phyloP scores from a whole-genome alignment of 257 asterid species.

The Petunia secreta region DNA sequence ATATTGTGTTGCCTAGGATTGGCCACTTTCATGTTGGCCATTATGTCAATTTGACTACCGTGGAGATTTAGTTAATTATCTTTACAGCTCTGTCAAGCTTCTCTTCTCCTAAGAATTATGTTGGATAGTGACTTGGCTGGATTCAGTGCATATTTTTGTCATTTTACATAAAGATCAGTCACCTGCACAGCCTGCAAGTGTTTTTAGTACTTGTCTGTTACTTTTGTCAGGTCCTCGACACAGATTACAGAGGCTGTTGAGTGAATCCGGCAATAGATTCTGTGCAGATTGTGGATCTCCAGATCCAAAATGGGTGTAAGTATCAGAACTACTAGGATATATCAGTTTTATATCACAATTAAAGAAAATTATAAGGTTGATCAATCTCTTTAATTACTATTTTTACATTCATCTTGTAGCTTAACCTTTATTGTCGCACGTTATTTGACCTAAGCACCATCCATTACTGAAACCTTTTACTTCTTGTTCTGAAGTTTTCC shows the following conservation, averaged over 20 bases:
- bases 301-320: slow-evolving; percentile 99
- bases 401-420: not conserved
- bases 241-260: slow-evolving; percentile 66
- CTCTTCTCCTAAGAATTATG: not conserved
- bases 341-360: slow-evolving; percentile 2
- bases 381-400: not conserved
- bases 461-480: slow-evolving; percentile 1
- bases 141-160: not conserved
- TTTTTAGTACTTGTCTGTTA: slow-evolving; percentile 21
- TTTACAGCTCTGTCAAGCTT: not conserved
- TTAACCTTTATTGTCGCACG: not conserved
- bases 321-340: slow-evolving; percentile 15
- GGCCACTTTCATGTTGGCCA: not conserved
- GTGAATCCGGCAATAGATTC: slow-evolving; percentile 64
- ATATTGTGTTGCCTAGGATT: not conserved
- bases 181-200: slow-evolving; percentile 20
- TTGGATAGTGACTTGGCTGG: not conserved
- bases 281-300: slow-evolving; percentile 96
- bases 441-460: not conserved
- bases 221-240: slow-evolving; percentile 53
- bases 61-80: slow-evolving; percentile 16
- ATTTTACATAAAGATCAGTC: not conserved
- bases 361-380: not conserved
- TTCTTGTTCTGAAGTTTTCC: not conserved
- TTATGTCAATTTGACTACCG: slow-evolving; percentile 3